These are phyloP conservation scores for Recurvomyces mirabilis DNA, from an alignment of 495 filamentous ascomycete species.

Conservation along the genomic window DNA sequence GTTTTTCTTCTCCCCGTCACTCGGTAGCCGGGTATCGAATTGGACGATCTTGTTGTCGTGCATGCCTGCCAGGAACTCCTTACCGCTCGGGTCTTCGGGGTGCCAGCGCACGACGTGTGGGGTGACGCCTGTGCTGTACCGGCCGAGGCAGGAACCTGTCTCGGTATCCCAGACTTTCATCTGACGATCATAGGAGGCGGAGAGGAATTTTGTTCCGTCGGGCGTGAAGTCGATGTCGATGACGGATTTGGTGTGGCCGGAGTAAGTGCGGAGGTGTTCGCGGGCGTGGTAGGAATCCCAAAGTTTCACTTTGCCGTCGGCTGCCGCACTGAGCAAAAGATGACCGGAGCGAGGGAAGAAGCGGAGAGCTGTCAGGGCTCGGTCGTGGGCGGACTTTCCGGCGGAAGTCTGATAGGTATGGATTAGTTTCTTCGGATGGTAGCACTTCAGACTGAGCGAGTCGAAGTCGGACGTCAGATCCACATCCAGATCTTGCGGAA, in stretches of 20 bases:
- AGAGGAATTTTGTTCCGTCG: conserved; percentile 74
- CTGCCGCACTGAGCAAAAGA: conserved; percentile 71
- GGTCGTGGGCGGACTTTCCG: conserved; percentile 44
- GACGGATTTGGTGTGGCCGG: conserved; percentile 79
- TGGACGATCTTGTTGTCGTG: conserved; percentile 98
- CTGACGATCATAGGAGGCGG: conserved; percentile 82
- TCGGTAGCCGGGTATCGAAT: conserved; percentile 62
- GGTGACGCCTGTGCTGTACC: conserved; percentile 85
- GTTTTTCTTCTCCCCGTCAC: conserved; percentile 8
- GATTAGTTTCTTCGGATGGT: conserved; percentile 81
- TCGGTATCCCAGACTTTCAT: conserved; percentile 99
- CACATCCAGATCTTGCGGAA: conserved; percentile 90
- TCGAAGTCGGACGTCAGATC: conserved; percentile 72
- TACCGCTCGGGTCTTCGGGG: conserved; percentile 57
- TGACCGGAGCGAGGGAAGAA: conserved; percentile 85
- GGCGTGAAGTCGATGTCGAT: conserved; percentile 82
- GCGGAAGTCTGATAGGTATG: conserved; percentile 62
- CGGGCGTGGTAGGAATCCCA: conserved; percentile 87
- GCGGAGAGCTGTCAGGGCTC: conserved; percentile 72
- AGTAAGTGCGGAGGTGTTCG: conserved; percentile 79
- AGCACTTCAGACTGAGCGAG: conserved; percentile 58
- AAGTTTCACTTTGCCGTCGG: conserved; percentile 83
- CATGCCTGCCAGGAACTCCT: conserved; percentile 93
- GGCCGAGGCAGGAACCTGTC: conserved; percentile 72
- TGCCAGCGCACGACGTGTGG: conserved; percentile 94